Conservation (phyloP, 2,329 filamentous ascomycete species). For the Pseudogymnoascus sp. region DNA sequence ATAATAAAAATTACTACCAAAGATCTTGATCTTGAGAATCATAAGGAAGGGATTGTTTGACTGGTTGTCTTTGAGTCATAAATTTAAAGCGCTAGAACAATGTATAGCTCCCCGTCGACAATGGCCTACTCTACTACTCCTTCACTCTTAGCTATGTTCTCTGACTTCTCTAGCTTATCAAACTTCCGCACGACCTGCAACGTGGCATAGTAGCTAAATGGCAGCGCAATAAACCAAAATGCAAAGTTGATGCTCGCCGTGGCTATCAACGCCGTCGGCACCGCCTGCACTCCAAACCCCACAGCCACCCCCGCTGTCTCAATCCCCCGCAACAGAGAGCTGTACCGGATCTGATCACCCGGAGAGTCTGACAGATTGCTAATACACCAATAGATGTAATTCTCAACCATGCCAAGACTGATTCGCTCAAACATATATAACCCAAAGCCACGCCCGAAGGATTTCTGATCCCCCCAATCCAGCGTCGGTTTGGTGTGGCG, state of each 20-base stretch:
- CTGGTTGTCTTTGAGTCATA: neutral
- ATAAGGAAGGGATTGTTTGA: neutral
- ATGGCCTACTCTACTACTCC: neutral
- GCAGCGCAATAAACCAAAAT: slow-evolving; percentile 36
- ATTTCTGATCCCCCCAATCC: slow-evolving; percentile 36
- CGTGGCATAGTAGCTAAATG: slow-evolving; percentile 39
- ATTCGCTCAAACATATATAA: slow-evolving; percentile 36
- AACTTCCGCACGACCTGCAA: slow-evolving; percentile 36
- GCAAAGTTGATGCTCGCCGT: slow-evolving; percentile 38
- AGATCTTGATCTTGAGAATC: neutral
- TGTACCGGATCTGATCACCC: slow-evolving; percentile 23
- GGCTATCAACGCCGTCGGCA: slow-evolving; percentile 36
- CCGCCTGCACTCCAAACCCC: slow-evolving; percentile 38
- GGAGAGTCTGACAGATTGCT: slow-evolving; percentile 29
- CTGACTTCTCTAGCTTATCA: slow-evolving; percentile 24
- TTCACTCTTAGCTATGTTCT: neutral
- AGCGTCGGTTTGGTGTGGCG: slow-evolving; percentile 34
- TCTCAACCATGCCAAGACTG: slow-evolving; percentile 35
- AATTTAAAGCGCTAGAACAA: neutral
- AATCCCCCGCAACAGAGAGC: slow-evolving; percentile 26
- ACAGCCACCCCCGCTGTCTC: slow-evolving; percentile 28
- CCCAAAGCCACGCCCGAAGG: slow-evolving; percentile 37
- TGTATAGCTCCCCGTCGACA: neutral
- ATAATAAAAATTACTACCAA: neutral
- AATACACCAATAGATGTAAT: slow-evolving; percentile 42